These are phyloP conservation scores for Metarhizium rileyi DNA, from an alignment of 2,329 filamentous ascomycete genomes.

Conservation along the genomic window DNA sequence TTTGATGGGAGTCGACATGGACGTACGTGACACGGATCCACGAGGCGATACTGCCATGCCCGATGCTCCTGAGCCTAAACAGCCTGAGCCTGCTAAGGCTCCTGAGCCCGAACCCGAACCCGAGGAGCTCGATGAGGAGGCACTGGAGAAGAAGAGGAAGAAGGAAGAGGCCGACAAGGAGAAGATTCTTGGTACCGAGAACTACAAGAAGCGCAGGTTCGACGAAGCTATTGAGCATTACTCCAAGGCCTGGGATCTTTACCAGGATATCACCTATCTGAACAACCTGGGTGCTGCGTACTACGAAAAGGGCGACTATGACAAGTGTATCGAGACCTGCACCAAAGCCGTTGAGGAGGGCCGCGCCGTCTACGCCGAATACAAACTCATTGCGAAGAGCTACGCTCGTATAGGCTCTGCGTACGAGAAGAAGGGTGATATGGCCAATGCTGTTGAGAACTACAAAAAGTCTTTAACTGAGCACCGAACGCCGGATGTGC, in stretches of 20 bases:
- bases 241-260: conserved; percentile 82
- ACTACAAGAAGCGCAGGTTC: conserved; percentile 98
- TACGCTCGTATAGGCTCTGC: conserved; percentile 90
- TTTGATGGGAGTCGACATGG: conserved; percentile 87
- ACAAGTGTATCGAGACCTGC: conserved; percentile 78
- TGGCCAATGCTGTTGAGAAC: conserved; percentile 70
- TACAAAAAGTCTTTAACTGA: conserved; percentile 93
- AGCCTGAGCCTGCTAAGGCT: conserved; percentile 39
- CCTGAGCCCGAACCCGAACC: conserved; percentile 47
- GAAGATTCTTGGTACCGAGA: conserved; percentile 86
- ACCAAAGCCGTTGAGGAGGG: conserved; percentile 84
- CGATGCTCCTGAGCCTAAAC: conserved; percentile 42
- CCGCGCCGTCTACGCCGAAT: conserved; percentile 82
- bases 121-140: conserved; percentile 72
- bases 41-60: conserved; percentile 63
- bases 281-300: conserved; percentile 93
- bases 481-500: conserved; percentile 88
- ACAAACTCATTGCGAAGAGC: conserved; percentile 98
- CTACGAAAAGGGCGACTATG: conserved; percentile 92
- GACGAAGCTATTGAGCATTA: conserved; percentile 93
- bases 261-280: conserved; percentile 96
- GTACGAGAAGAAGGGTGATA: conserved; percentile 81
- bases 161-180: conserved; percentile 90
- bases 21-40: conserved; percentile 29
- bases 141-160: conserved; percentile 72